Conservation (phyloP, 2,329 filamentous ascomycete genomes). For the Aspergillus puulaauensis region DNA sequence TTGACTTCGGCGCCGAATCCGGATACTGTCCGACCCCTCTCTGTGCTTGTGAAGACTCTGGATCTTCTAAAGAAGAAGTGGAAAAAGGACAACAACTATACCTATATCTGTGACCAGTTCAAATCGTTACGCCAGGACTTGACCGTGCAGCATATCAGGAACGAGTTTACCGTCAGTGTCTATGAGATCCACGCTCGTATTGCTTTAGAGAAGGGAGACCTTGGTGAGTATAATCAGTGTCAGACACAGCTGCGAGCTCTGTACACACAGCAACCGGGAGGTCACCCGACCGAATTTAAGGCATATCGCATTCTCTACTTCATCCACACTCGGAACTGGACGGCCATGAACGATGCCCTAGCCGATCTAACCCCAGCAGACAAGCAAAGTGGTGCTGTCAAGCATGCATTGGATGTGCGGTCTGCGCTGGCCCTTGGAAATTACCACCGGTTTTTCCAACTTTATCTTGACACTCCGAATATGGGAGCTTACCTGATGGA, state of each 20-base stretch:
- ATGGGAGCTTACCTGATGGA: conserved; percentile 99
- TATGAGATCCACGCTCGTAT: conserved; percentile 98
- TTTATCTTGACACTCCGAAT: conserved; percentile 90
- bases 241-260: conserved; percentile 94
- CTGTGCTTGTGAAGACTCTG: conserved; percentile 77
- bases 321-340: conserved; percentile 97
- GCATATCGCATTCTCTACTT: conserved; percentile 99
- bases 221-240: conserved; percentile 99
- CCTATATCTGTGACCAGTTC: conserved; percentile 98
- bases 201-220: conserved; percentile 94
- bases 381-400: conserved; percentile 79
- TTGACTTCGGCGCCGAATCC: conserved; percentile 87
- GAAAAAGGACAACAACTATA: conserved; percentile 90
- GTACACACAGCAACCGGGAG: conserved; percentile 82
- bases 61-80: conserved; percentile 92
- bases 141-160: conserved; percentile 95
- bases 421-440: conserved; percentile 91
- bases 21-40: conserved; percentile 81
- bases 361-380: conserved; percentile 99
- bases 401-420: conserved; percentile 87
- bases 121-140: conserved; percentile 97
- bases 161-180: conserved; percentile 91
- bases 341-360: conserved; percentile 95
- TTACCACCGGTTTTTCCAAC: conserved; percentile 96
- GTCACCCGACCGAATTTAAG: conserved; percentile 93